A percentile compares a stretch with the other conserved stretches of the same genome.
These are phyloP conservation scores for Puccinia polysora DNA, from an alignment of 1,284 basidiomycete species.

Conservation along the genomic window DNA sequence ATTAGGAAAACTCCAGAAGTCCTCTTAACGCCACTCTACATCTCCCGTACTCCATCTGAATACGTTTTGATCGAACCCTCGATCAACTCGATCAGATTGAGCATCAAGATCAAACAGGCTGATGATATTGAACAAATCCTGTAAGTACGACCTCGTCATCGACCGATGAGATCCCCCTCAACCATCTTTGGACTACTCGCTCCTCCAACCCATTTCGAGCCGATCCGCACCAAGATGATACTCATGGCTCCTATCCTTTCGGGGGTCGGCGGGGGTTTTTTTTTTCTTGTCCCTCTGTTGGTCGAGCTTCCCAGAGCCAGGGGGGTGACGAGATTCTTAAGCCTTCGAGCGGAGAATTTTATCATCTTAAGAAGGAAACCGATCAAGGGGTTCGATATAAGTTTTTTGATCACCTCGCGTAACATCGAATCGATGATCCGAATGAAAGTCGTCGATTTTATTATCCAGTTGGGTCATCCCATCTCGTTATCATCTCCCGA, in stretches of 20 bases:
- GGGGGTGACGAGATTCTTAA: constrained; percentile 99
- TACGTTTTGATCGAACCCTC: constrained; percentile 93
- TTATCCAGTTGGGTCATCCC: constrained; percentile 79
- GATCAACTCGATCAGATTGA: constrained; percentile 91
- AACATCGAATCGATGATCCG: constrained; percentile 97
- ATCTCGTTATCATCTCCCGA: background rate
- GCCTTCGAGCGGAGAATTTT: constrained; percentile 95
- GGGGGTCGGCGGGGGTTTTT: too few species aligned
- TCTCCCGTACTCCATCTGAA: constrained; percentile 94
- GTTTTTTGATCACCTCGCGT: constrained; percentile 94
- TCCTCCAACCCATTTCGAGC: background rate
- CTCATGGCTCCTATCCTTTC: too few species aligned
- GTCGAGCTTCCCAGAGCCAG: constrained; percentile 57
- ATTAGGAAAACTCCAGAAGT: constrained; percentile 85
- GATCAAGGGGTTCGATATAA: constrained; percentile 95
- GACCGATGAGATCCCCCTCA: background rate
- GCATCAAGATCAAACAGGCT: constrained; percentile 97
- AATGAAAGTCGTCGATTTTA: constrained; percentile 99
- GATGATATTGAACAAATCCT: constrained; percentile 98
- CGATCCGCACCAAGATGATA: too few species aligned
- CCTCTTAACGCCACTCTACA: constrained; percentile 81
- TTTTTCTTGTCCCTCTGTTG: background rate
- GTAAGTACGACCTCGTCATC: constrained; percentile 56
- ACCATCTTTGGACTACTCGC: background rate
- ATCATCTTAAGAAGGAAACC: constrained; percentile 92